These are phyloP conservation scores for Saccharomyces mikatae DNA, from an alignment of 805 yeast species.

Conservation along the genomic window DNA sequence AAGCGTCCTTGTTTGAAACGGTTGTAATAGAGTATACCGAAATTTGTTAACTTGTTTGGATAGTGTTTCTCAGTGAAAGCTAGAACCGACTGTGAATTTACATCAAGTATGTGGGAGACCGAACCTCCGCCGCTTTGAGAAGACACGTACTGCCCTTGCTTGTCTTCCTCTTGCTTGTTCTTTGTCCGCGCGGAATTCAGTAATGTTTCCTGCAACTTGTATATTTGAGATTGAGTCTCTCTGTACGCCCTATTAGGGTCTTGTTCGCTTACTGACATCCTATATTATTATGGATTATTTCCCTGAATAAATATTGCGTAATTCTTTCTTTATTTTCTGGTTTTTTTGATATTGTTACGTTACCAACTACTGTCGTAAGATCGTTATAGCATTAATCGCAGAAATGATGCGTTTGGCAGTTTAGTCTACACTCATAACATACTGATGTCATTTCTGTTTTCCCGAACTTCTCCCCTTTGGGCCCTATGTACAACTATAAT, in stretches of 20 bases:
- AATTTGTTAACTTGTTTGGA: not conserved
- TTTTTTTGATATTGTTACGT: not conserved
- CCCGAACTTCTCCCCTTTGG: not conserved
- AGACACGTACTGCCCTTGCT: not conserved
- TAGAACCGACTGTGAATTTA: not conserved
- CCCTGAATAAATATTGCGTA: not conserved
- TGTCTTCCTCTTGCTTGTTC: not conserved
- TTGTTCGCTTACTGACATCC: conserved; percentile 1
- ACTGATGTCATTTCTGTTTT: not conserved
- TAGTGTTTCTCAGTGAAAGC: not conserved
- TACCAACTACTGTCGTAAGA: not conserved
- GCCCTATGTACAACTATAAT: not conserved
- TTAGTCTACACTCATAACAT: not conserved
- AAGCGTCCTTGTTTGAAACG: conserved; percentile 5
- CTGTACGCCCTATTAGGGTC: conserved; percentile 21
- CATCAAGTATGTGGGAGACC: not conserved
- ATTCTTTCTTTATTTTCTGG: not conserved
- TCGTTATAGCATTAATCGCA: not conserved
- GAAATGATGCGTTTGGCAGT: not conserved
- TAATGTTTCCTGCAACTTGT: conserved; percentile 28
- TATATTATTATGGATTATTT: not conserved
- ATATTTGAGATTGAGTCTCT: conserved; percentile 28
- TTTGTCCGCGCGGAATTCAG: conserved; percentile 18
- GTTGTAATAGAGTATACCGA: conserved; percentile 7
- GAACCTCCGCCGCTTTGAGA: not conserved